Evolutionary conservation across 768 basidiomycete species (phyloP).

Genomic region (Suillus fuscotomentosus): DNA sequence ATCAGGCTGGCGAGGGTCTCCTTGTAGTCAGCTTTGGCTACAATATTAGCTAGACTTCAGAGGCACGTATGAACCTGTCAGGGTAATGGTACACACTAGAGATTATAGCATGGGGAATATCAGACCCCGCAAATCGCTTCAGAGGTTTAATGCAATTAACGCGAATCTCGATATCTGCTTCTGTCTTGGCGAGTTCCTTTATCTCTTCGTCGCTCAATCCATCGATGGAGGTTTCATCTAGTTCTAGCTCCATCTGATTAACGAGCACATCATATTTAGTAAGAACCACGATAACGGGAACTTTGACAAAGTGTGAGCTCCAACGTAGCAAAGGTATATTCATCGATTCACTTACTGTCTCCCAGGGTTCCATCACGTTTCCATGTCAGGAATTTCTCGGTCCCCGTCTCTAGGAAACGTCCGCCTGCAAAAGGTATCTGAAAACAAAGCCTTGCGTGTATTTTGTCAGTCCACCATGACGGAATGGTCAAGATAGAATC

Average conservation of each 20-base stretch:
- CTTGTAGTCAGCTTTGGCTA: background rate
- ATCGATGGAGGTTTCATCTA: constrained; percentile 24
- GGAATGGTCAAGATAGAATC: background rate
- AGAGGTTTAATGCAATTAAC: background rate
- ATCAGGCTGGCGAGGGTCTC: background rate
- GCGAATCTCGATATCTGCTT: background rate
- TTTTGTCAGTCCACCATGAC: background rate
- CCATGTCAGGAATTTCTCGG: background rate
- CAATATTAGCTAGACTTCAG: too few relatives aligned
- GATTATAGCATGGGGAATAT: background rate
- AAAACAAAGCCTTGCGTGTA: background rate
- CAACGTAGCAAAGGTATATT: too few relatives aligned
- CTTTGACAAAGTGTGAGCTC: background rate
- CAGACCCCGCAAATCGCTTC: background rate
- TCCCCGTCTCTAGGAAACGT: background rate
- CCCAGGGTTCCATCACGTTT: background rate
- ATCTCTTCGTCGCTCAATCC: background rate
- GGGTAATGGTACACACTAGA: background rate
- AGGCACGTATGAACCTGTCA: background rate
- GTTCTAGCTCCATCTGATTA: constrained; percentile 14
- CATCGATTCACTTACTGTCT: constrained; percentile 2
- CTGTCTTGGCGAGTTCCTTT: background rate
- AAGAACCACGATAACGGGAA: background rate
- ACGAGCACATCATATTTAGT: constrained; percentile 2
- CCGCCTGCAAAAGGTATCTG: background rate